Conservation (phyloP, 2,329 filamentous ascomycete genomes). For the Paecilomyces fulvus region DNA sequence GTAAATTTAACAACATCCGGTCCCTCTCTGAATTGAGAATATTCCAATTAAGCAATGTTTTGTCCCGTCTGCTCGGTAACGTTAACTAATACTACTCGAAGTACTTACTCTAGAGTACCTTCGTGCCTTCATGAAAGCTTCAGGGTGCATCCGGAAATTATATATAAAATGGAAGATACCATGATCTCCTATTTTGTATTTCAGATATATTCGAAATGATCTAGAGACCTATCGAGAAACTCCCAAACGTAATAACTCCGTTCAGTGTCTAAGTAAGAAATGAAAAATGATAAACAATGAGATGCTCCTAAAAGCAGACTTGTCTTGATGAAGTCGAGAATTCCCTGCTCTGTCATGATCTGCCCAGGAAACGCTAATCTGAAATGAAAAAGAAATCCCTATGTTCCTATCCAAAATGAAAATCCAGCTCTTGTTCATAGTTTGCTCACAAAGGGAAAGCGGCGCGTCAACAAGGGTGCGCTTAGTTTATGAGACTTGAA, state of each 20-base stretch:
- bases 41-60: not conserved
- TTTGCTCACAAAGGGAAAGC: not conserved
- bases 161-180: no score
- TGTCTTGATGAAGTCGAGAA: not conserved
- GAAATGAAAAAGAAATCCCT: not conserved
- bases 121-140: no score
- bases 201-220: not conserved
- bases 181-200: no score
- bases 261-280: constrained; percentile 4
- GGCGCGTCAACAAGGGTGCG: not conserved
- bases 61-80: no score
- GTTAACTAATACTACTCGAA: no score
- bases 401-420: not conserved
- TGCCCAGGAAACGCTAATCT: not conserved
- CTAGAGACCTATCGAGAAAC: not conserved
- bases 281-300: constrained; percentile 6
- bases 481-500: not conserved
- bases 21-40: not conserved
- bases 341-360: not conserved
- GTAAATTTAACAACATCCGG: not conserved
- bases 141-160: no score
- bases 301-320: not conserved
- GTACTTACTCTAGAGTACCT: no score
- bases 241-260: not conserved
- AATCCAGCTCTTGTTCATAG: not conserved